These are phyloP conservation scores for Cladosporium velox DNA, from an alignment of 2,329 filamentous ascomycete genomes.

Conservation along the genomic window DNA sequence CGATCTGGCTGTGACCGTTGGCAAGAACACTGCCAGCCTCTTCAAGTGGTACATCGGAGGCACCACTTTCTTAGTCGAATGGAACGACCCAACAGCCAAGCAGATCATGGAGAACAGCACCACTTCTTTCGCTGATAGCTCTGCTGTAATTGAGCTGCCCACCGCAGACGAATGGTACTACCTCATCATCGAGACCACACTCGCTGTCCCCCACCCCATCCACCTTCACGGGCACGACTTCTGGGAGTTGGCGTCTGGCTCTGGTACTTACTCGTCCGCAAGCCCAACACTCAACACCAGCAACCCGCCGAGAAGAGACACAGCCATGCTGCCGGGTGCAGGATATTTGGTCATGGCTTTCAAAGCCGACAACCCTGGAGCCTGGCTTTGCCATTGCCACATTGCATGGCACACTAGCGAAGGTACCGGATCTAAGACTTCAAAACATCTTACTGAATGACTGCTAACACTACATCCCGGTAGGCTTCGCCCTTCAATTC, in stretches of 20 bases:
- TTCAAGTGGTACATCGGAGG: slow-evolving; percentile 46
- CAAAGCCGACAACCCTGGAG: slow-evolving; percentile 38
- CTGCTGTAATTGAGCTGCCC: slow-evolving; percentile 39
- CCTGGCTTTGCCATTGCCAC: slow-evolving; percentile 35
- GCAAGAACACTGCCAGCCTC: slow-evolving; percentile 34
- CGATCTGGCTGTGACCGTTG: slow-evolving; percentile 34
- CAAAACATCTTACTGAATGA: too few species aligned
- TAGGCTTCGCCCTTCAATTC: slow-evolving; percentile 32
- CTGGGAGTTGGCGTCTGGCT: slow-evolving; percentile 43
- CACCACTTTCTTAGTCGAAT: slow-evolving; percentile 43
- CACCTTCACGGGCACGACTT: slow-evolving; percentile 42
- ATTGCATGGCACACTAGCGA: slow-evolving; percentile 38
- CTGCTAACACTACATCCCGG: too few species aligned
- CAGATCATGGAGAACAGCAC: slow-evolving; percentile 39
- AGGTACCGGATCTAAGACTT: slow-evolving; percentile 7
- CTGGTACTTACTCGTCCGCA: slow-evolving; percentile 39
- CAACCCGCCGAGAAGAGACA: slow-evolving; percentile 38
- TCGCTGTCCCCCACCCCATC: slow-evolving; percentile 36
- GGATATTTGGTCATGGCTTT: slow-evolving; percentile 40
- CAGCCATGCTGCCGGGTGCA: slow-evolving; percentile 36
- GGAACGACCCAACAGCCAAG: slow-evolving; percentile 42
- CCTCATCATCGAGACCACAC: slow-evolving; percentile 43
- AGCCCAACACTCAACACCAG: slow-evolving; percentile 34
- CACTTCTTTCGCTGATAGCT: slow-evolving; percentile 34
- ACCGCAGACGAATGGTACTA: slow-evolving; percentile 38